Conservation (phyloP, 306 rosid species). For the Acacia acuminata region DNA sequence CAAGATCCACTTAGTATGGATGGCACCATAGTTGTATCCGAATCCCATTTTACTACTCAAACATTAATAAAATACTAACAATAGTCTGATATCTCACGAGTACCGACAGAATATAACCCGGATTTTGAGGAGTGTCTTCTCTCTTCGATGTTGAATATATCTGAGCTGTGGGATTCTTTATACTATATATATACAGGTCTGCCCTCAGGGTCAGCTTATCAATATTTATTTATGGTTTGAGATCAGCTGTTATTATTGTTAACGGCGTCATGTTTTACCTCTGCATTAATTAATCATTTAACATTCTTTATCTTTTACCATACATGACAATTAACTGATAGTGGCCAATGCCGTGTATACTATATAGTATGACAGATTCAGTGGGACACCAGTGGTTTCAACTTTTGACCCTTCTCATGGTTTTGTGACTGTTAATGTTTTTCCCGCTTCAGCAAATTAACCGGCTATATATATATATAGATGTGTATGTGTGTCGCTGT, state of each 20-base stretch:
- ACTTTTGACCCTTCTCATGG: background rate
- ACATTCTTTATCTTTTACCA: background rate
- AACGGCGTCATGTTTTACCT: background rate
- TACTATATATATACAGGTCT: background rate
- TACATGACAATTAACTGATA: background rate
- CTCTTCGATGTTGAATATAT: background rate
- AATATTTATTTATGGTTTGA: background rate
- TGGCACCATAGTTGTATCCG: background rate
- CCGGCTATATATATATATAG: background rate
- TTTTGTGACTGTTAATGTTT: background rate
- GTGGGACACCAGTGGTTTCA: background rate
- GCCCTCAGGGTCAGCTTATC: background rate
- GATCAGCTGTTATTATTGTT: background rate
- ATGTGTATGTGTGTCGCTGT: background rate
- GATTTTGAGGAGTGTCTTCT: background rate
- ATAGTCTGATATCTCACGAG: background rate
- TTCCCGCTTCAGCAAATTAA: background rate
- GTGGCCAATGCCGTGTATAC: background rate
- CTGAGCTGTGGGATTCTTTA: background rate
- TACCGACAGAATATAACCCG: background rate
- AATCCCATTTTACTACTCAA: background rate
- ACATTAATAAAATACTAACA: background rate
- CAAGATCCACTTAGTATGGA: background rate
- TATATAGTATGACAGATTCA: background rate
- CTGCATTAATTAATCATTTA: background rate